Evolutionary conservation across 257 asterid genomes (phyloP).

Genomic region (Knoxia roxburghii): DNA sequence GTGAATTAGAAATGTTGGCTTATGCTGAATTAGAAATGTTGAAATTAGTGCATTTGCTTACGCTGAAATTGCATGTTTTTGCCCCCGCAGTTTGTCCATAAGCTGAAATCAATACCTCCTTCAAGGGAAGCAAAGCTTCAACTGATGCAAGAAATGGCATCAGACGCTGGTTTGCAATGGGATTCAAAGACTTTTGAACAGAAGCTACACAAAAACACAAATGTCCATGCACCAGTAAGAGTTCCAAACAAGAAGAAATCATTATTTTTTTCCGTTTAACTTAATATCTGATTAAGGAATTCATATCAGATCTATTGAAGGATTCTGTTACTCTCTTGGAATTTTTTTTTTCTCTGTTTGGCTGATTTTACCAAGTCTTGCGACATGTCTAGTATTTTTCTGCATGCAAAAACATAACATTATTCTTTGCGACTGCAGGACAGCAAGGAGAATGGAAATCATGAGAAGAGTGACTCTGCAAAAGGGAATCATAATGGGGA

Average conservation of each 20-base stretch:
- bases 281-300: neutral
- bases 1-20: constrained; percentile 33
- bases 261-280: neutral
- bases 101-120: constrained; percentile 41
- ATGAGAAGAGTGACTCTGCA: too few relatives aligned
- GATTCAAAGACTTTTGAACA: constrained; percentile 58
- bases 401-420: neutral
- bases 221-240: constrained; percentile 38
- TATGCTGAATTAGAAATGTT: too few relatives aligned
- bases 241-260: neutral
- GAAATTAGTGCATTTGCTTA: neutral
- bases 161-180: constrained; percentile 60
- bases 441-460: constrained; percentile 13
- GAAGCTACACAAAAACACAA: constrained; percentile 33
- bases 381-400: too few relatives aligned
- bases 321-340: neutral
- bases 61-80: neutral
- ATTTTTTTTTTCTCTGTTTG: too few relatives aligned
- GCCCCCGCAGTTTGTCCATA: constrained; percentile 49
- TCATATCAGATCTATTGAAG: neutral
- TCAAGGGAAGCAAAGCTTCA: constrained; percentile 58
- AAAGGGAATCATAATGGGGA: too few relatives aligned
- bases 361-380: neutral
- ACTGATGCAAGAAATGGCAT: constrained; percentile 63
- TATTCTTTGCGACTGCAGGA: constrained; percentile 31